Evolutionary conservation across 345 rosid species (phyloP).

Genomic region (Combretum micranthum): DNA sequence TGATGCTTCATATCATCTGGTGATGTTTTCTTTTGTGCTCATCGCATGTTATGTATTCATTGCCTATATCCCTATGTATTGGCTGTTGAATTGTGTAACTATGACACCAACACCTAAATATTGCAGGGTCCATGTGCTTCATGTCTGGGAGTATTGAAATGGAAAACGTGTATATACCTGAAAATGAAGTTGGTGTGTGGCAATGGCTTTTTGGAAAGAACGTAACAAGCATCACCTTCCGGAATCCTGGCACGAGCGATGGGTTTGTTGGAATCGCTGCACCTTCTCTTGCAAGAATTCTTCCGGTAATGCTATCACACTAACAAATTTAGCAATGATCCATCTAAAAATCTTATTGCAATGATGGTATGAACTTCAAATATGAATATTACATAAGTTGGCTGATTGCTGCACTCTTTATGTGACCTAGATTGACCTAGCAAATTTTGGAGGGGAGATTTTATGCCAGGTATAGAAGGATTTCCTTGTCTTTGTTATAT

Average conservation of each 20-base stretch:
- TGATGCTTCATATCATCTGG: too few species aligned
- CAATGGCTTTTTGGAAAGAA: constrained; percentile 97
- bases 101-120: constrained; percentile 2
- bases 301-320: constrained; percentile 47
- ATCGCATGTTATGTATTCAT: too few species aligned
- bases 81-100: neutral
- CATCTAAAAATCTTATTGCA: neutral
- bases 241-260: constrained; percentile 60
- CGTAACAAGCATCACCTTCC: constrained; percentile 58
- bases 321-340: neutral
- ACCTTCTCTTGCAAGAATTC: constrained; percentile 91
- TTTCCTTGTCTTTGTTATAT: constrained; percentile 4
- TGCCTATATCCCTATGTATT: neutral
- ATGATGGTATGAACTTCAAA: too few species aligned
- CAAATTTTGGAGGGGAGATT: constrained; percentile 88
- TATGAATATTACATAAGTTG: neutral
- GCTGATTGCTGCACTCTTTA: constrained; percentile 15
- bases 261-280: constrained; percentile 95
- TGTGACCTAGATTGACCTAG: constrained; percentile 69
- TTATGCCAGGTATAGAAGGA: constrained; percentile 74
- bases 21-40: too few species aligned
- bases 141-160: constrained; percentile 90
- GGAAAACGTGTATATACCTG: constrained; percentile 83
- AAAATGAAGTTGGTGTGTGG: constrained; percentile 83
- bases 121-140: constrained; percentile 88